Percentiles rank a stretch among this genome's conserved stretches.
These are phyloP conservation scores for Vanrija humicola DNA, from an alignment of 1,284 basidiomycete genomes.

Conservation along the genomic window DNA sequence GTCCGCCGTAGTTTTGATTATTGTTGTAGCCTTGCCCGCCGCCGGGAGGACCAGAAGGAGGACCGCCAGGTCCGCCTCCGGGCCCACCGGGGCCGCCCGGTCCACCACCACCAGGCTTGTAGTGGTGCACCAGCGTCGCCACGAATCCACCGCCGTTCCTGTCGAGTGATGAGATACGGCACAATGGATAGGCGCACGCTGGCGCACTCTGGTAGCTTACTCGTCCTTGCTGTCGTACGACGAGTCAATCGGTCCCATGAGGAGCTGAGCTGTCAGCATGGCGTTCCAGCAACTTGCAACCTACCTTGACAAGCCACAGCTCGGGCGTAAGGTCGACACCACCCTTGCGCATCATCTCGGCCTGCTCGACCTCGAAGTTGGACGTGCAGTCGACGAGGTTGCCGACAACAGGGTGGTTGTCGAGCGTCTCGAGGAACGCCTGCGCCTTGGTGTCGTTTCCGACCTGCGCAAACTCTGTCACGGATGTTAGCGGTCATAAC, in stretches of 20 bases:
- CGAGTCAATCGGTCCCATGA: slow-evolving; percentile 37
- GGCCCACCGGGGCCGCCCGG: no score
- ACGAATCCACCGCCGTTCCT: no score
- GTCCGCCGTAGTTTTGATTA: no score
- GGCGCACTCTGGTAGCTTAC: no score
- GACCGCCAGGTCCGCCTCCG: no score
- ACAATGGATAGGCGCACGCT: no score
- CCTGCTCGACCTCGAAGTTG: slow-evolving; percentile 49
- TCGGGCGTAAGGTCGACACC: slow-evolving; percentile 22
- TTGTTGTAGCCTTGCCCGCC: no score
- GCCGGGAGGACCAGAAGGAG: no score
- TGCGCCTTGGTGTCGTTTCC: slow-evolving; percentile 50
- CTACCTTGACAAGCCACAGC: slow-evolving; percentile 45
- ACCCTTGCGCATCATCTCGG: slow-evolving; percentile 46
- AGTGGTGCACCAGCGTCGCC: no score
- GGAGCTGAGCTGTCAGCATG: slow-evolving; percentile 8
- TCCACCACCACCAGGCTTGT: no score
- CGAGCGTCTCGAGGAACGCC: slow-evolving; percentile 50
- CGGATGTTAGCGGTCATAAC: background rate
- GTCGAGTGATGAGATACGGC: no score
- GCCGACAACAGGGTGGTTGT: slow-evolving; percentile 50
- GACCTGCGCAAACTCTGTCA: slow-evolving; percentile 50
- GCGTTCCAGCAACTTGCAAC: background rate
- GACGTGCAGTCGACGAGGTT: slow-evolving; percentile 48
- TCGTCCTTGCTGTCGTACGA: slow-evolving; percentile 43